Evolutionary conservation across 2,329 filamentous ascomycete genomes (phyloP).

Genomic region (Chrysoporthe austroafricana): DNA sequence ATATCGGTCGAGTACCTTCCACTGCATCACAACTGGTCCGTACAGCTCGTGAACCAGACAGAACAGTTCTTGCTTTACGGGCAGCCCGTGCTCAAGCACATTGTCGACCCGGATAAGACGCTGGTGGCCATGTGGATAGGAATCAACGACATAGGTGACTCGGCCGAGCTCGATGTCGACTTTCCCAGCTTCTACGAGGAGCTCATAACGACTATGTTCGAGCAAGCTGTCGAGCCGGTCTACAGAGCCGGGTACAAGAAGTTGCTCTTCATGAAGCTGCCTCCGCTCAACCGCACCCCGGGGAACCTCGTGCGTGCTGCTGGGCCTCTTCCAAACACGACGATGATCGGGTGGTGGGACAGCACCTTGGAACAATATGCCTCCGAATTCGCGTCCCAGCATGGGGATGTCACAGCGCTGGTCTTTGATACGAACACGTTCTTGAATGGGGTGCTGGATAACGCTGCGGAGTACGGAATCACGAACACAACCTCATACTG

Average conservation of each 20-base stretch:
- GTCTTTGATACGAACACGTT: conserved; percentile 40
- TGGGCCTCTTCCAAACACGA: conserved; percentile 47
- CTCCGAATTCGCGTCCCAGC: conserved; percentile 36
- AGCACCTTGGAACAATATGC: conserved; percentile 40
- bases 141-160: conserved; percentile 60
- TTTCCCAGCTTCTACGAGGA: conserved; percentile 50
- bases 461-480: conserved; percentile 35
- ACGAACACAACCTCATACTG: conserved; percentile 38
- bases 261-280: conserved; percentile 55
- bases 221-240: conserved; percentile 43
- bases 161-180: conserved; percentile 44
- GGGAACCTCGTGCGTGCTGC: conserved; percentile 38
- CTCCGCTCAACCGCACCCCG: conserved; percentile 51
- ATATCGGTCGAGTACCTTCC: conserved; percentile 50
- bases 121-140: conserved; percentile 59
- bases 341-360: conserved; percentile 51
- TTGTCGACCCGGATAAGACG: conserved; percentile 41
- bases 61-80: conserved; percentile 51
- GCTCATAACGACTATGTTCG: conserved; percentile 46
- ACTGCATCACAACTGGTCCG: conserved; percentile 55
- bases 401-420: conserved; percentile 32
- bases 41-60: conserved; percentile 54
- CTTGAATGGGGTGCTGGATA: conserved; percentile 37
- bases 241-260: conserved; percentile 49
- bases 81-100: conserved; percentile 42